Evolutionary conservation across 2,329 filamentous ascomycete species (phyloP), one percentile per base, ranked within the genome.

Genomic region (Aspergillus pseudonomiae): DNA sequence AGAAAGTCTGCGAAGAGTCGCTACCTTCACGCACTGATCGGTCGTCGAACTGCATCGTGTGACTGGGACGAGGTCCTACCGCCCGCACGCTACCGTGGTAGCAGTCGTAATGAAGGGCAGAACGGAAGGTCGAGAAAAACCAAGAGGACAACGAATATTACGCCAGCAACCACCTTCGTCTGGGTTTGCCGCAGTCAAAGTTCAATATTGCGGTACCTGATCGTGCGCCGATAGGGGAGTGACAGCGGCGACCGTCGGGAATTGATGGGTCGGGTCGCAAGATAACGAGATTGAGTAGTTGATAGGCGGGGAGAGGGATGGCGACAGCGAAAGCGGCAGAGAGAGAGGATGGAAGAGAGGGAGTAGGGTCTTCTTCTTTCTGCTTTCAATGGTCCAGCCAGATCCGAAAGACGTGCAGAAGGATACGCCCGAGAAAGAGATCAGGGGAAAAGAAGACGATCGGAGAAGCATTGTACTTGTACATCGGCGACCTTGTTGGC

Each of bases 371-470:
- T n/a, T 41, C 39, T 41, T 41, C 39, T n/a, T 41, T n/a, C 14
- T 36, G 14, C 16, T 12, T 24, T 24, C 46, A 30, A 30, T 63
- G 61, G 61, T 54, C 61, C 61, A 63, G 61, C 61, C 61, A 63
- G 45, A 30, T 24, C 50, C 43, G 34, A 60, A 45, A 12, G 7
- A 45, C 16, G 24, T 34, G 46, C 28, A 54, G 36, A 46, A 63
- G 59, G 60, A 65, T 64, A 41, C 30, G 57, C 54, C 30, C 30
- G 36, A 14, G 24, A 32, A 32, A n/a, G 55, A 57, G 12, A 16
- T 10, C 6, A 19, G 11, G 21, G 24, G 26, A 3, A 19, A 12
- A n/a, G 36, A 46, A 30, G 55, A 16, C 46, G 39, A 41, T 24
- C 39, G 39, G 19, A 19, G 36, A 41, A 3, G 3, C 2, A 19